Percentiles rank a stretch among this genome's conserved stretches.
These are phyloP conservation scores for Colletotrichum incanum DNA, from an alignment of 2,329 filamentous ascomycete genomes.

Conservation along the genomic window DNA sequence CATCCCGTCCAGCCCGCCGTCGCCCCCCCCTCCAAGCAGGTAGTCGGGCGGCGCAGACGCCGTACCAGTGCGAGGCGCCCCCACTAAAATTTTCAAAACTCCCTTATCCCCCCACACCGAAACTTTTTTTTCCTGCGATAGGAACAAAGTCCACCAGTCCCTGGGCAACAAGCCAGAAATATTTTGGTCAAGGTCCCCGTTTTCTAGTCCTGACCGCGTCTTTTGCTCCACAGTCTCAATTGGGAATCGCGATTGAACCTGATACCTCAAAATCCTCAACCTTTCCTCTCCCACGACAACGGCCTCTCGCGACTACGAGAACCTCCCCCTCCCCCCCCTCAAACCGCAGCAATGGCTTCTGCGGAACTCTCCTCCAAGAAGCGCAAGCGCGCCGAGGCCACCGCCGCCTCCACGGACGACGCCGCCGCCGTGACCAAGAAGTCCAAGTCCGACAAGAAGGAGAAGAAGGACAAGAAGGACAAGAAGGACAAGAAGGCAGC, in stretches of 20 bases:
- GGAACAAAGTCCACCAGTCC: slow-evolving; percentile 18
- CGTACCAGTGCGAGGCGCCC: neutral
- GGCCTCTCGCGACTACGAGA: neutral
- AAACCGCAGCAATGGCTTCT: slow-evolving; percentile 28
- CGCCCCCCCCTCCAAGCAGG: neutral
- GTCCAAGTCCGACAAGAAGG: slow-evolving; percentile 47
- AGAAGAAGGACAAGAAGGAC: slow-evolving; percentile 44
- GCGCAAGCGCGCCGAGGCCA: slow-evolving; percentile 46
- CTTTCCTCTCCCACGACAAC: neutral
- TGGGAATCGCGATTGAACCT: neutral
- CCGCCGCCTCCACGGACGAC: slow-evolving; percentile 17
- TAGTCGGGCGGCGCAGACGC: slow-evolving; percentile 7
- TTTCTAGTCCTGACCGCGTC: slow-evolving; percentile 8
- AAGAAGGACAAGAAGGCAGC: slow-evolving; percentile 44
- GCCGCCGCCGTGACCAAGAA: slow-evolving; percentile 45
- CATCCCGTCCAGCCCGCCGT: neutral
- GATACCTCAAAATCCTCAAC: neutral
- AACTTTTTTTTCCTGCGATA: slow-evolving; percentile 29
- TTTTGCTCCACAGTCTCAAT: slow-evolving; percentile 8
- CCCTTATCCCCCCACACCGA: slow-evolving; percentile 33
- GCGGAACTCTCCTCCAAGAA: slow-evolving; percentile 46
- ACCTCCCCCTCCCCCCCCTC: neutral
- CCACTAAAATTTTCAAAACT: slow-evolving; percentile 20
- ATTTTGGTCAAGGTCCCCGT: neutral
- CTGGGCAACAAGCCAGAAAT: slow-evolving; percentile 22